Percentiles rank a stretch among this genome's conserved stretches.
These are phyloP conservation scores for Phaffomyces antillensis DNA, from an alignment of 805 yeast genomes.

Conservation along the genomic window DNA sequence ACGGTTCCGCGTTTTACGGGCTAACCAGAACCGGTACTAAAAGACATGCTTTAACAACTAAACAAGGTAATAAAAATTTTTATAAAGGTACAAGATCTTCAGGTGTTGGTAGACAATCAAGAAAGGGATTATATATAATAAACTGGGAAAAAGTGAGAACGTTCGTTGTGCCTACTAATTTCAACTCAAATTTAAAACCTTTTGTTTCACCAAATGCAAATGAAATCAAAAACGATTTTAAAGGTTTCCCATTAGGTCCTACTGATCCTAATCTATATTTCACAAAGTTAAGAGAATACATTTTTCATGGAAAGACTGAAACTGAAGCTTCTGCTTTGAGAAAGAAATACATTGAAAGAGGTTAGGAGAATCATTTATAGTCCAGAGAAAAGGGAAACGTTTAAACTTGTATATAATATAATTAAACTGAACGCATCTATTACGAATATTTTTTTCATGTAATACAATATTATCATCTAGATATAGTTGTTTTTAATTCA, in stretches of 20 bases:
- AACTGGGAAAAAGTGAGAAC: slow-evolving; percentile 86
- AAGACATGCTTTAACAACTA: slow-evolving; percentile 78
- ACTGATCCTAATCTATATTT: slow-evolving; percentile 68
- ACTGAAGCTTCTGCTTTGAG: slow-evolving; percentile 22
- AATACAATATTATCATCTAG: background rate
- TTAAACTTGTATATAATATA: slow-evolving; percentile 10
- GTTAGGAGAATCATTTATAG: slow-evolving; percentile 12
- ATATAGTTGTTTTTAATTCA: slow-evolving; percentile 6
- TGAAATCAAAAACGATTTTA: slow-evolving; percentile 55
- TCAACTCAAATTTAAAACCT: slow-evolving; percentile 51
- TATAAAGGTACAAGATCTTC: slow-evolving; percentile 96
- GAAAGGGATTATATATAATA: slow-evolving; percentile 66
- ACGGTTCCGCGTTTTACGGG: slow-evolving; percentile 83
- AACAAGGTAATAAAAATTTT: slow-evolving; percentile 88
- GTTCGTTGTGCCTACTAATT: slow-evolving; percentile 65
- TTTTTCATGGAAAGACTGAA: slow-evolving; percentile 61
- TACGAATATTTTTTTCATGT: background rate
- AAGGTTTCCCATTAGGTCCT: slow-evolving; percentile 66
- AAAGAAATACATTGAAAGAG: slow-evolving; percentile 25
- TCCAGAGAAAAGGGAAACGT: no score
- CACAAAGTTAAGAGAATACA: slow-evolving; percentile 65
- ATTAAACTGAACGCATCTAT: slow-evolving; percentile 1
- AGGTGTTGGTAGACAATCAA: slow-evolving; percentile 80
- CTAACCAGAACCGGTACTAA: slow-evolving; percentile 70
- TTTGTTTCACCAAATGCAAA: slow-evolving; percentile 73